phyloP scores from a whole-genome alignment of 495 filamentous ascomycete genomes.

The Annulohypoxylon maeteangense region DNA sequence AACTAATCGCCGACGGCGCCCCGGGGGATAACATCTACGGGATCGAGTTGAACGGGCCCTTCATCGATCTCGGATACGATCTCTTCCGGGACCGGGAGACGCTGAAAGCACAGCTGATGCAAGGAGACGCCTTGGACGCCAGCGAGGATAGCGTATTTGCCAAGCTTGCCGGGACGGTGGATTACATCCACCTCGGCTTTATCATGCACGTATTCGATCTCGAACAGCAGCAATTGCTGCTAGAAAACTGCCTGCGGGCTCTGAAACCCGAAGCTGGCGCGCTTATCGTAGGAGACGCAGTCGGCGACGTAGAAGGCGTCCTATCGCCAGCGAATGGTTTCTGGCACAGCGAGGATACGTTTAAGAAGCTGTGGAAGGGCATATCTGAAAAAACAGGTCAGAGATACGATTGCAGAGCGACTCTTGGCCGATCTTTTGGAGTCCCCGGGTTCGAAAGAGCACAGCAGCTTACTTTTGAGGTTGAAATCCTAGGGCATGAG shows the following conservation, averaged over 20 bases:
- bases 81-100: neutral
- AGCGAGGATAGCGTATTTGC: neutral
- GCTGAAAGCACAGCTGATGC: neutral
- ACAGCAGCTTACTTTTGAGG: neutral
- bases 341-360: neutral
- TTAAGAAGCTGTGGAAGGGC: neutral
- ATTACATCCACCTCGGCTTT: neutral
- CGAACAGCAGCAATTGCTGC: neutral
- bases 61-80: neutral
- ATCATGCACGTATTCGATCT: neutral
- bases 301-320: neutral
- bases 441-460: neutral
- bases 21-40: neutral
- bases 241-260: neutral
- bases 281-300: neutral
- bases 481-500: neutral
- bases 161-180: neutral
- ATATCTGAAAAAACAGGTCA: neutral
- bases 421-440: neutral
- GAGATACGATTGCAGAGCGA: neutral
- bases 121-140: neutral
- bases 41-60: neutral
- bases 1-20: neutral
- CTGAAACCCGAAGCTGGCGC: neutral
- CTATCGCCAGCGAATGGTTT: neutral